Percentiles rank a stretch among this genome's conserved stretches.
Conservation (phyloP, 2,329 filamentous ascomycete genomes). For the Penicillium sp. region DNA sequence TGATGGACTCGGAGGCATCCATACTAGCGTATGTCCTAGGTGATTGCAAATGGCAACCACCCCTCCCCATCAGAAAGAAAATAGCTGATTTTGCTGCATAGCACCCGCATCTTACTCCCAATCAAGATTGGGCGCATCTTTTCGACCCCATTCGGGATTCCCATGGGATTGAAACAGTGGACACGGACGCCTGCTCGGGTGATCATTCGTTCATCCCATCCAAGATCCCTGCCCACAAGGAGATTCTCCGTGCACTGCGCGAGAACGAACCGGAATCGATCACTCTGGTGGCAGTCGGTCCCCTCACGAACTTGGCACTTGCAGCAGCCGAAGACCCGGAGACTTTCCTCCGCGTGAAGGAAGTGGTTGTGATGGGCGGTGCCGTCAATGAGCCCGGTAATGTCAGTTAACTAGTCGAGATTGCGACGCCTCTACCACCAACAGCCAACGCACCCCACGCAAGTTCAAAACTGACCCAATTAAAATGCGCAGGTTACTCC, state of each 20-base stretch:
- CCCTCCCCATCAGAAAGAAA: not conserved
- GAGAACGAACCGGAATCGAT: slow-evolving; percentile 84
- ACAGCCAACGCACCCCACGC: not conserved
- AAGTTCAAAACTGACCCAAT: not conserved
- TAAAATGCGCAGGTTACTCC: slow-evolving; percentile 60
- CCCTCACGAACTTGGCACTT: slow-evolving; percentile 89
- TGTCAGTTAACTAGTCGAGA: slow-evolving; percentile 63
- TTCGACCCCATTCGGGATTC: slow-evolving; percentile 58
- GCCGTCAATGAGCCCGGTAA: slow-evolving; percentile 81
- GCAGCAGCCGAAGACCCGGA: slow-evolving; percentile 88
- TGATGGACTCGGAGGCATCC: slow-evolving; percentile 78
- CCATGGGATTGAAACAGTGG: slow-evolving; percentile 54
- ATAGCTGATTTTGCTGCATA: slow-evolving; percentile 32
- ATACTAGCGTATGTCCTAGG: slow-evolving; percentile 50
- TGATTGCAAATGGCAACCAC: not conserved
- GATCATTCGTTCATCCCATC: slow-evolving; percentile 74
- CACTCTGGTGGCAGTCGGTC: slow-evolving; percentile 87
- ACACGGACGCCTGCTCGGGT: slow-evolving; percentile 32
- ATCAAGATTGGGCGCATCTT: slow-evolving; percentile 73
- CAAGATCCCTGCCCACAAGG: slow-evolving; percentile 72
- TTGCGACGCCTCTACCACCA: not conserved
- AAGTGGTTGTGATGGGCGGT: slow-evolving; percentile 95
- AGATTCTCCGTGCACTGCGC: slow-evolving; percentile 83
- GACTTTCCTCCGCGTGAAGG: slow-evolving; percentile 84
- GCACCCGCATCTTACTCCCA: slow-evolving; percentile 74